Percentiles rank a stretch among this genome's conserved stretches.
phyloP scores from a whole-genome alignment of 1,284 basidiomycete species.

The Lentinula novae-zelandiae region DNA sequence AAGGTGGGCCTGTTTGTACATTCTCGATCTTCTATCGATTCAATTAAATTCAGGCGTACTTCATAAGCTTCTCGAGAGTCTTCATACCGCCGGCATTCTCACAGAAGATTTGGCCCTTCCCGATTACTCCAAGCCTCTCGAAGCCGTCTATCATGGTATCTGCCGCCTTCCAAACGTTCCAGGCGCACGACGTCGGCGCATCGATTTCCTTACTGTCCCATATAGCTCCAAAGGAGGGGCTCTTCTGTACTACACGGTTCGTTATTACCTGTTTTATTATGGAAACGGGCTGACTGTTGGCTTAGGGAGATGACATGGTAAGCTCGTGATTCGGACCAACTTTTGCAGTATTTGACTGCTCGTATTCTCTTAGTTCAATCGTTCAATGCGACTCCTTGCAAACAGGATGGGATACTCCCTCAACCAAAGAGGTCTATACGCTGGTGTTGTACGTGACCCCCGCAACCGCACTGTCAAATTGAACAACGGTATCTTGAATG shows the following conservation, averaged over 20 bases:
- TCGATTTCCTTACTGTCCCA: conserved; percentile 80
- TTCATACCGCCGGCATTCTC: conserved; percentile 60
- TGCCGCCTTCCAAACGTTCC: conserved; percentile 44
- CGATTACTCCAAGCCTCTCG: conserved; percentile 59
- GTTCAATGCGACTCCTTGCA: conserved; percentile 83
- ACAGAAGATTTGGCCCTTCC: conserved; percentile 78
- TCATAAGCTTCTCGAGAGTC: conserved; percentile 46
- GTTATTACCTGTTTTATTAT: conserved; percentile 19
- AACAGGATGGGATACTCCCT: conserved; percentile 78
- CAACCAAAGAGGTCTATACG: conserved; percentile 80
- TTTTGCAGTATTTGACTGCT: not conserved
- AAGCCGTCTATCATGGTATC: conserved; percentile 79
- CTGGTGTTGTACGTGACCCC: conserved; percentile 69
- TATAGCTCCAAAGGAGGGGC: conserved; percentile 79
- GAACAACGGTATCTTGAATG: conserved; percentile 49
- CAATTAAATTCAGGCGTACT: conserved; percentile 48
- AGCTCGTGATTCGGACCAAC: conserved; percentile 20
- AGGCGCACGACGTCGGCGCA: conserved; percentile 58
- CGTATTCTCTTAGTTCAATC: conserved; percentile 67
- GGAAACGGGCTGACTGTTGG: not conserved
- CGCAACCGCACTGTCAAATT: conserved; percentile 56
- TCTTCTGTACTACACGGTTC: conserved; percentile 83
- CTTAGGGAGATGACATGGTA: conserved; percentile 79
- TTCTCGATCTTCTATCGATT: not conserved
- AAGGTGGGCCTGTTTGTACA: conserved; percentile 35